Base-by-base conservation (phyloP, 164 flowering plant species). In the Akebia trifoliata region DNA sequence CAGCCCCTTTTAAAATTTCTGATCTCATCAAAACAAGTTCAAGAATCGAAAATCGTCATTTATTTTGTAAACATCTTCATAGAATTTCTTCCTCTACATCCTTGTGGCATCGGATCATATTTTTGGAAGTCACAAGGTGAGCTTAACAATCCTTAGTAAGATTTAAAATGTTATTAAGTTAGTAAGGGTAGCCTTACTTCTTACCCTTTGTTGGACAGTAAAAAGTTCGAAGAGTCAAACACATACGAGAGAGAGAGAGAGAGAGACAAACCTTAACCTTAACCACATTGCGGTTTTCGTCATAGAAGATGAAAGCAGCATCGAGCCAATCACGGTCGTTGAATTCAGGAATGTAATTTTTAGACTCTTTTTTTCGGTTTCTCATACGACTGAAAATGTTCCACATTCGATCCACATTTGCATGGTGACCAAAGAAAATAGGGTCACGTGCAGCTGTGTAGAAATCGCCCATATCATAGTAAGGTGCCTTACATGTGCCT, bases 221-320 rank as follows among this genome's bases (percentile, higher is more conserved):
- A n/a, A n/a, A n/a, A n/a, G n/a, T 8, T 26, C 12, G 6, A 50
- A n/a, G 4, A 43, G 6, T 9, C 8, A 34, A 2, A 21, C 3
- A 15, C 1, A 28, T n/a, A 32, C 8, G 34, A 20, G 22, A 14
- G 20, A 31, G 22, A 24, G 24, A 50, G 14, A 14, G 5, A 32
- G 2, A 15, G 0, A 12, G 15, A 4, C 18, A 5, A 28, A 64
- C 68, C 68, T 64, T 64, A 34, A 54, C 48, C 46, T 35, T 64
- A 28, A 64, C 68, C 25, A 64, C 62, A 11, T 58, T 57, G 15
- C 68, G 68, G 17, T 65, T 65, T 47, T 64, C 68, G 5, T 64
- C 62, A 14, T 64, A 64, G 58, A 64, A 64, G 36, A 64, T 4
- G 51, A 65, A 65, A 3, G 52, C 25, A 8, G 69, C 51, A 2